Evolutionary conservation across 1,284 basidiomycete genomes (phyloP).

Genomic region (Leccinum fuscescens): DNA sequence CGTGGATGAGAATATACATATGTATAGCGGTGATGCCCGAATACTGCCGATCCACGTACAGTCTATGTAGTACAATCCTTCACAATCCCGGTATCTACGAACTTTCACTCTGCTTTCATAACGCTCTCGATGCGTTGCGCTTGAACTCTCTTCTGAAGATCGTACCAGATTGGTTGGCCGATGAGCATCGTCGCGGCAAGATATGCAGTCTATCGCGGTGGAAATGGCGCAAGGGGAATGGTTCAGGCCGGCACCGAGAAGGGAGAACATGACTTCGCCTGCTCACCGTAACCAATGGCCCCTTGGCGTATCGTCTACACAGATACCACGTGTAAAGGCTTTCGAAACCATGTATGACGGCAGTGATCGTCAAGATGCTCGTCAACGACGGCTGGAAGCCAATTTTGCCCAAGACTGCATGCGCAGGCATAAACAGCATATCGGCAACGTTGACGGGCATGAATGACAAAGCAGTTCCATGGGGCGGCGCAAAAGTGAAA

Average conservation of each 20-base stretch:
- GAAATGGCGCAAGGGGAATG: background rate
- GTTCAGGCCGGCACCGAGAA: slow-evolving; percentile 8
- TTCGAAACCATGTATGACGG: slow-evolving; percentile 48
- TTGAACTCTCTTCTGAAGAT: slow-evolving; percentile 58
- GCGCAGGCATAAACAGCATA: slow-evolving; percentile 24
- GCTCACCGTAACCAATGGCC: slow-evolving; percentile 53
- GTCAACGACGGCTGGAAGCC: slow-evolving; percentile 20
- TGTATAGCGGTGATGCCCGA: background rate
- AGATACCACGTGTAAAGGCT: slow-evolving; percentile 51
- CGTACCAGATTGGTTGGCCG: slow-evolving; percentile 42
- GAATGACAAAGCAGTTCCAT: slow-evolving; percentile 27
- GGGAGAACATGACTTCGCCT: background rate
- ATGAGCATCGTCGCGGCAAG: slow-evolving; percentile 46
- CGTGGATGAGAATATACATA: too few relatives aligned
- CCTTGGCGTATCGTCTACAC: slow-evolving; percentile 57
- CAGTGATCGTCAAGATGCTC: slow-evolving; percentile 9
- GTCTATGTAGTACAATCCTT: background rate
- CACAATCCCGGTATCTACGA: background rate
- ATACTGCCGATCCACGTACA: background rate
- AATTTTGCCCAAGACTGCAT: slow-evolving; percentile 10
- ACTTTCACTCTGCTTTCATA: slow-evolving; percentile 54
- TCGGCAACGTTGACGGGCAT: slow-evolving; percentile 29
- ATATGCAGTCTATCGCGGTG: slow-evolving; percentile 46
- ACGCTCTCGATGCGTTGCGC: slow-evolving; percentile 70
- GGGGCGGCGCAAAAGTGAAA: slow-evolving; percentile 38